These are phyloP conservation scores for Asparagopsis taxiformis DNA, from an alignment of 31 red algal species.

Conservation along the genomic window DNA sequence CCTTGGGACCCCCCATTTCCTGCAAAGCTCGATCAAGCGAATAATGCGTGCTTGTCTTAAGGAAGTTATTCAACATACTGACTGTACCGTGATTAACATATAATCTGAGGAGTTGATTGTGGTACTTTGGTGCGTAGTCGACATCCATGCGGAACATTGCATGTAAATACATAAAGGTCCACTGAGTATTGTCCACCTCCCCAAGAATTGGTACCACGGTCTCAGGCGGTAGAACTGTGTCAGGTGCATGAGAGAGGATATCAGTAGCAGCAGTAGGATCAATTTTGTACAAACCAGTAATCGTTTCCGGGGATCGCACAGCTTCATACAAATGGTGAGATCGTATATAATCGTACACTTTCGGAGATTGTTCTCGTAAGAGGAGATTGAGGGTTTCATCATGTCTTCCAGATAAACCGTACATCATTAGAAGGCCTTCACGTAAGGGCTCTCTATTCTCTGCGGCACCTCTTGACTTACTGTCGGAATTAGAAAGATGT, in stretches of 20 bases:
- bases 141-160: slow-evolving; percentile 64
- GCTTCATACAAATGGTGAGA: slow-evolving; percentile 87
- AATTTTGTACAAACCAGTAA: slow-evolving; percentile 77
- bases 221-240: slow-evolving; percentile 74
- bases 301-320: slow-evolving; percentile 69
- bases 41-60: slow-evolving; percentile 75
- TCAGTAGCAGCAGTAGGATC: slow-evolving; percentile 61
- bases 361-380: slow-evolving; percentile 49
- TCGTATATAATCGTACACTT: slow-evolving; percentile 85
- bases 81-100: slow-evolving; percentile 61
- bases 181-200: slow-evolving; percentile 66
- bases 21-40: slow-evolving; percentile 80
- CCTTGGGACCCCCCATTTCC: slow-evolving; percentile 76
- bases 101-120: slow-evolving; percentile 70
- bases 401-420: slow-evolving; percentile 81
- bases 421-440: slow-evolving; percentile 79
- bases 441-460: slow-evolving; percentile 40
- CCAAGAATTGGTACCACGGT: slow-evolving; percentile 77
- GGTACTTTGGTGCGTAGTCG: slow-evolving; percentile 66
- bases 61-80: slow-evolving; percentile 64
- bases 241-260: slow-evolving; percentile 78
- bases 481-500: slow-evolving; percentile 14
- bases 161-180: slow-evolving; percentile 86
- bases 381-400: slow-evolving; percentile 85
- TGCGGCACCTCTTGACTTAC: slow-evolving; percentile 2